These are phyloP conservation scores for Lodderomyces jiufengensis DNA, from an alignment of 1,139 yeast species.

Conservation along the genomic window DNA sequence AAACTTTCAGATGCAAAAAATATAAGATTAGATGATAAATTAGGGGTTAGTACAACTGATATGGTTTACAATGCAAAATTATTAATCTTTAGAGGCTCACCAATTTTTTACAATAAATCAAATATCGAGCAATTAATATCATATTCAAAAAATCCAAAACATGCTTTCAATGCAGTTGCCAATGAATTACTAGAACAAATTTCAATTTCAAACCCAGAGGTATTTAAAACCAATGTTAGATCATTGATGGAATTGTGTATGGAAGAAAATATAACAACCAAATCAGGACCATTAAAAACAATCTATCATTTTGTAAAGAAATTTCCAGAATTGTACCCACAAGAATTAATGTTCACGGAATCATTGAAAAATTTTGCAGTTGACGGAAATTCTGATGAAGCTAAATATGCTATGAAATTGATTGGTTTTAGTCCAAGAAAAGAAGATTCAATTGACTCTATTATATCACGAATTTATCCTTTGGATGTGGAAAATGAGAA, in stretches of 20 bases:
- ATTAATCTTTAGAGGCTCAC: conserved; percentile 59
- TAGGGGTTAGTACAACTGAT: conserved; percentile 43
- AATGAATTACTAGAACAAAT: conserved; percentile 57
- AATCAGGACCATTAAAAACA: conserved; percentile 41
- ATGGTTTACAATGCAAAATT: conserved; percentile 52
- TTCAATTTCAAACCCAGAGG: conserved; percentile 60
- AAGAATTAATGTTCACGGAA: conserved; percentile 34
- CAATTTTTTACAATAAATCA: conserved; percentile 61
- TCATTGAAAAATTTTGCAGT: conserved; percentile 43
- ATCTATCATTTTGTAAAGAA: conserved; percentile 55
- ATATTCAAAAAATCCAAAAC: conserved; percentile 35
- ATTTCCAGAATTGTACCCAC: conserved; percentile 41
- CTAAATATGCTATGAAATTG: conserved; percentile 62
- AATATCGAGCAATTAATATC: conserved; percentile 55
- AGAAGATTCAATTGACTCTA: conserved; percentile 33
- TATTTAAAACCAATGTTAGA: conserved; percentile 58
- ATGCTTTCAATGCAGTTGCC: conserved; percentile 34
- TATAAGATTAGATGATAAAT: conserved; percentile 35
- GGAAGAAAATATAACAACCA: conserved; percentile 8
- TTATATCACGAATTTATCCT: conserved; percentile 50
- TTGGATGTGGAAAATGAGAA: conserved; percentile 33
- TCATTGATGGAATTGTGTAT: conserved; percentile 45
- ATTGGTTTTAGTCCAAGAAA: conserved; percentile 46
- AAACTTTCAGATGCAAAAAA: conserved; percentile 52
- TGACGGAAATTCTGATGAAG: conserved; percentile 57